These are phyloP conservation scores for Verticillium albo-atrum DNA, from an alignment of 2,329 filamentous ascomycete genomes.

Conservation along the genomic window DNA sequence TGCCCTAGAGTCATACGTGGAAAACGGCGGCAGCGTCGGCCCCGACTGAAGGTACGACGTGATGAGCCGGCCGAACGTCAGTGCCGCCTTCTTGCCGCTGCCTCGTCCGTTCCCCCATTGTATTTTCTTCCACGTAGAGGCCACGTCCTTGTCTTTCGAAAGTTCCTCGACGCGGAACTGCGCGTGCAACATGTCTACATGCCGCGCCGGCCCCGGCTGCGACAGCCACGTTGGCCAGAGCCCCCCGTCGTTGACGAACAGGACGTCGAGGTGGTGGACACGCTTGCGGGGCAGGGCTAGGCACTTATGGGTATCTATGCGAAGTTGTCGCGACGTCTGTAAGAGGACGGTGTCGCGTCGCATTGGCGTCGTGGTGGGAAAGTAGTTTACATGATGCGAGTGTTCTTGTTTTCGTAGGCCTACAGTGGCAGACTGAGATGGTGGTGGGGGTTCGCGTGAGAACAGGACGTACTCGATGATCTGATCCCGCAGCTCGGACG, in stretches of 20 bases:
- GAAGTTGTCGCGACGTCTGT: background rate
- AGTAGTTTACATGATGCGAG: too few species aligned
- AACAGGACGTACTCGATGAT: conserved; percentile 9
- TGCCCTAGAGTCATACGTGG: background rate
- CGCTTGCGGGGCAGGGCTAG: background rate
- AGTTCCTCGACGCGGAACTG: conserved; percentile 13
- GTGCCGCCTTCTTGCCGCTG: too few species aligned
- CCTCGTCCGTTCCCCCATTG: conserved; percentile 9
- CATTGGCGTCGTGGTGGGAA: too few species aligned
- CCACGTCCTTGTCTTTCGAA: too few species aligned
- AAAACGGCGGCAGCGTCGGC: background rate
- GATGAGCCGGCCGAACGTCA: too few species aligned
- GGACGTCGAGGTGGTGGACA: conserved; percentile 11
- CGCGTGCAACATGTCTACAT: conserved; percentile 7
- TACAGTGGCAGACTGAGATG: background rate
- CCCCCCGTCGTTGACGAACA: conserved; percentile 13
- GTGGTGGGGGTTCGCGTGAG: conserved; percentile 3
- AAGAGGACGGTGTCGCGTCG: too few species aligned
- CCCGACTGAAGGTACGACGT: conserved; percentile 7
- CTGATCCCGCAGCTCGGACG: conserved; percentile 10
- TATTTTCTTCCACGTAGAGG: too few species aligned
- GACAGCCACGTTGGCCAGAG: conserved; percentile 13
- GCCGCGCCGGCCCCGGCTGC: conserved; percentile 7
- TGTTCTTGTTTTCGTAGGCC: too few species aligned
- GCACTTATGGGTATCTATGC: background rate